Evolutionary conservation across 148 eudicot genomes (phyloP).

Genomic region (Chenopodium album): DNA sequence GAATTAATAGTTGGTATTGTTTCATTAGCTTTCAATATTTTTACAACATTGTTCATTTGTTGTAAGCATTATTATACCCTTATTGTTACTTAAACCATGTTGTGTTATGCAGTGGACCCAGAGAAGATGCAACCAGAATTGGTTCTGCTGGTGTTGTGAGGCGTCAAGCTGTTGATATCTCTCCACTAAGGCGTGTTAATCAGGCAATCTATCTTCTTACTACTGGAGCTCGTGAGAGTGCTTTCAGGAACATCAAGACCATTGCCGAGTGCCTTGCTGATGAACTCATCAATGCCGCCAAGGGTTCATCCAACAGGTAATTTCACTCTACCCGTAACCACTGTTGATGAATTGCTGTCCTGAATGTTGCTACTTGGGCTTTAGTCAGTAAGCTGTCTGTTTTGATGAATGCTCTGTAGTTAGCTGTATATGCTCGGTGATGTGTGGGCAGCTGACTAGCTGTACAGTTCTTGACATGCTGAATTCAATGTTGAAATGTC

Average conservation of each 20-base stretch:
- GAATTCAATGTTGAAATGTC: no score
- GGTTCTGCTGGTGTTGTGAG: slow-evolving; percentile 45
- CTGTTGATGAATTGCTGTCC: neutral
- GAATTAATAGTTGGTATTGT: no score
- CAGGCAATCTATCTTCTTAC: slow-evolving; percentile 39
- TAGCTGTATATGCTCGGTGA: neutral
- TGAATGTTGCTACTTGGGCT: neutral
- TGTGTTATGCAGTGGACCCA: slow-evolving; percentile 27
- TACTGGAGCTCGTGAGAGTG: slow-evolving; percentile 40
- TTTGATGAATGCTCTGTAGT: neutral
- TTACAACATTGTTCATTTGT: no score
- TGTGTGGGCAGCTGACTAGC: neutral
- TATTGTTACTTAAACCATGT: neutral
- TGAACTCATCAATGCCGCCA: slow-evolving; percentile 40
- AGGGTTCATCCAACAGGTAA: slow-evolving; percentile 42
- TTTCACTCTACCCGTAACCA: neutral
- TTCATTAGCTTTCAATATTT: no score
- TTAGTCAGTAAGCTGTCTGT: neutral
- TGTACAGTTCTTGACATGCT: no score
- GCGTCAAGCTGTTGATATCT: slow-evolving; percentile 44
- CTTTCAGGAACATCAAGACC: slow-evolving; percentile 41
- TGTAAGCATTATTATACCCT: no score
- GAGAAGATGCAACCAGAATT: slow-evolving; percentile 42
- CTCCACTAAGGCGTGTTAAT: slow-evolving; percentile 37
- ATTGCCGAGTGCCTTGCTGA: slow-evolving; percentile 41